These are phyloP conservation scores for Picochlorum costavermella DNA, from an alignment of 139 green algal genomes.

Conservation along the genomic window DNA sequence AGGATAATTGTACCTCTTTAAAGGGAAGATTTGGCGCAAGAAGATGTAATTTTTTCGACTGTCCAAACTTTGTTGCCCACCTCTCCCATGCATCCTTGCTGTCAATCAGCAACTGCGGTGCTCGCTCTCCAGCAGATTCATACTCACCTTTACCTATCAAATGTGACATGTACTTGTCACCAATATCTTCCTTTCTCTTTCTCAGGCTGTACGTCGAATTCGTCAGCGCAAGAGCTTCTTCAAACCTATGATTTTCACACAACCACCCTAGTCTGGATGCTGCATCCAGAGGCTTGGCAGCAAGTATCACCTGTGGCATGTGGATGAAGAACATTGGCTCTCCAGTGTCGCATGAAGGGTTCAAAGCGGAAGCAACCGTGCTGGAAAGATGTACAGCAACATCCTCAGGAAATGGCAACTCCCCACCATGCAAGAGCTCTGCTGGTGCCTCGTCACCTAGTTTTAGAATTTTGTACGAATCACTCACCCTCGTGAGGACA, in stretches of 20 bases:
- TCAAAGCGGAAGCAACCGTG: too few relatives aligned
- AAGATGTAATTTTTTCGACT: conserved; percentile 60
- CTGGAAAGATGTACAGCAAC: too few relatives aligned
- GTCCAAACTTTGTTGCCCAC: conserved; percentile 59
- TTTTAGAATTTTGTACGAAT: too few relatives aligned
- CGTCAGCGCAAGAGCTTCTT: conserved; percentile 59
- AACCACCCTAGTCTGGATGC: conserved; percentile 78
- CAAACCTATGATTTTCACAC: conserved; percentile 43
- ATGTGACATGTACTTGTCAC: conserved; percentile 36
- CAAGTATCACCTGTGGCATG: conserved; percentile 39
- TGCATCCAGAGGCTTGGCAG: conserved; percentile 56
- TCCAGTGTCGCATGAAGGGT: conserved; percentile 17
- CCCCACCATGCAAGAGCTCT: too few relatives aligned
- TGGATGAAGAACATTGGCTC: conserved; percentile 65
- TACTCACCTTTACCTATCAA: conserved; percentile 32
- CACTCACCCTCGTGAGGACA: too few relatives aligned
- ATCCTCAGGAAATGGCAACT: too few relatives aligned
- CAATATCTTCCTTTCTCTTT: conserved; percentile 16
- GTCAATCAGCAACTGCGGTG: conserved; percentile 45
- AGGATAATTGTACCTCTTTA: conserved; percentile 43
- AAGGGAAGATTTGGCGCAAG: conserved; percentile 71
- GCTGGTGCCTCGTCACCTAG: too few relatives aligned
- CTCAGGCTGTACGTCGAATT: conserved; percentile 38
- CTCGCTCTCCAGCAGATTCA: conserved; percentile 44
- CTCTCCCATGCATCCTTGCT: conserved; percentile 59